phyloP scores from a whole-genome alignment of 306 rosid genomes.

The Vigna nakashimae region DNA sequence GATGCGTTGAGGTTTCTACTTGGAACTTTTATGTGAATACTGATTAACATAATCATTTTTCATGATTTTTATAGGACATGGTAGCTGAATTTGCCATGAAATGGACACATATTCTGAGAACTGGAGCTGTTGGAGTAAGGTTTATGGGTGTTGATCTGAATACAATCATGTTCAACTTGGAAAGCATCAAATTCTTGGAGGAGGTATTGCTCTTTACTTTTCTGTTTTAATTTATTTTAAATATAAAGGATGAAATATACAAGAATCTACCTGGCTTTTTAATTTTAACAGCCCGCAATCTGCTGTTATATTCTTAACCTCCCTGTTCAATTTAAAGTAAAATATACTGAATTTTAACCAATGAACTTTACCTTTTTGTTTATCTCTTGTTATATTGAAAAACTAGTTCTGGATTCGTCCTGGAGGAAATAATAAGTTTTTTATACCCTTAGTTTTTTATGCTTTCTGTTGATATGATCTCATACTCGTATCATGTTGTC shows the following conservation, averaged over 20 bases:
- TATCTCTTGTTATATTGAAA: neutral
- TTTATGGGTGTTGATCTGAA: constrained; percentile 81
- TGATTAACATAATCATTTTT: constrained; percentile 1
- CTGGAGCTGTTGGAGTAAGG: constrained; percentile 74
- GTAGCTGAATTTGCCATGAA: constrained; percentile 80
- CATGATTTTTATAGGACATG: constrained; percentile 61
- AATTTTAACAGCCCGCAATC: constrained; percentile 15
- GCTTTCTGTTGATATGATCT: constrained; percentile 4
- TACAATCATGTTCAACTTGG: constrained; percentile 93
- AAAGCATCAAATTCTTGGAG: constrained; percentile 66
- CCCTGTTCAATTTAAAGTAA: neutral
- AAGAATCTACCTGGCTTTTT: neutral
- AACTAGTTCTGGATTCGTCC: constrained; percentile 11
- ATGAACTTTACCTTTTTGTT: no score
- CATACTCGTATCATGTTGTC: constrained; percentile 28
- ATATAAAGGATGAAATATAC: neutral
- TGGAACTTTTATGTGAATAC: constrained; percentile 24
- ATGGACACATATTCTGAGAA: constrained; percentile 84
- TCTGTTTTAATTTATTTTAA: neutral
- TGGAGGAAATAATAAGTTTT: constrained; percentile 4
- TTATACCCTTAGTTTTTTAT: constrained; percentile 21
- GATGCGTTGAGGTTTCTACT: constrained; percentile 31
- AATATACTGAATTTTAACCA: neutral
- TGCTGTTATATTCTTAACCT: constrained; percentile 25
- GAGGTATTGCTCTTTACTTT: constrained; percentile 60